Conservation (phyloP, 2,329 filamentous ascomycete species). For the Chaetothyriales sp. region DNA sequence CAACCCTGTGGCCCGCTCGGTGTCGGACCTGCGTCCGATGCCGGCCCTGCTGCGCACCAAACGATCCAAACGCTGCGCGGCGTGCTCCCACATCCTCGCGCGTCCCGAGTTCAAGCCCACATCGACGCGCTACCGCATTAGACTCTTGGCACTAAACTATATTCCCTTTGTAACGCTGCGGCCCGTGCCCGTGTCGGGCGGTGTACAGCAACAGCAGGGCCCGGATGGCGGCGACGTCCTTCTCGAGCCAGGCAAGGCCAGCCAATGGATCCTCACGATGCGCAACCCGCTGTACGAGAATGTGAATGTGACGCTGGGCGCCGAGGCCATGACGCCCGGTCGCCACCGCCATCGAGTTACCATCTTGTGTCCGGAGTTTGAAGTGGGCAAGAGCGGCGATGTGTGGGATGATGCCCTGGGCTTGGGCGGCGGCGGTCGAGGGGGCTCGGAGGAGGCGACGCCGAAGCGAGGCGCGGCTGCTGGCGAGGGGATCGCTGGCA, state of each 20-base stretch:
- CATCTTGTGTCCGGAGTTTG: conserved; percentile 85
- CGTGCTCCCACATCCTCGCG: conserved; percentile 86
- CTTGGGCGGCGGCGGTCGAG: conserved; percentile 27
- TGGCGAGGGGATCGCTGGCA: conserved; percentile 67
- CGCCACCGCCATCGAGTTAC: conserved; percentile 69
- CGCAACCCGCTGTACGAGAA: conserved; percentile 89
- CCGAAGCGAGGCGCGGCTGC: conserved; percentile 31
- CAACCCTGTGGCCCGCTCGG: conserved; percentile 41
- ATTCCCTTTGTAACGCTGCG: conserved; percentile 63
- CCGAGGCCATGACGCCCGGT: conserved; percentile 65
- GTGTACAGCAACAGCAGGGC: conserved; percentile 12
- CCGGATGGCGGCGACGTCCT: conserved; percentile 26
- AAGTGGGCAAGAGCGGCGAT: conserved; percentile 86
- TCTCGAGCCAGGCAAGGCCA: conserved; percentile 37
- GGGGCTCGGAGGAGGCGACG: conserved; percentile 31
- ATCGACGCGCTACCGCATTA: conserved; percentile 83
- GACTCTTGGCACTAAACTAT: conserved; percentile 73
- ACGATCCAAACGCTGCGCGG: conserved; percentile 80
- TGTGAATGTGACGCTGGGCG: conserved; percentile 75
- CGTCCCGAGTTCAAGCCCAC: conserved; percentile 86
- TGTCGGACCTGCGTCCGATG: conserved; percentile 63
- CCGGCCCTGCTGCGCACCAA: conserved; percentile 79
- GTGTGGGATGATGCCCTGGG: conserved; percentile 83
- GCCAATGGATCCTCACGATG: conserved; percentile 78
- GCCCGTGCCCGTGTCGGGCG: conserved; percentile 34